Evolutionary conservation across 108 stramenopile genomes (phyloP), one percentile per base, ranked within the genome.

Genomic region (Cyclotella atomus): DNA sequence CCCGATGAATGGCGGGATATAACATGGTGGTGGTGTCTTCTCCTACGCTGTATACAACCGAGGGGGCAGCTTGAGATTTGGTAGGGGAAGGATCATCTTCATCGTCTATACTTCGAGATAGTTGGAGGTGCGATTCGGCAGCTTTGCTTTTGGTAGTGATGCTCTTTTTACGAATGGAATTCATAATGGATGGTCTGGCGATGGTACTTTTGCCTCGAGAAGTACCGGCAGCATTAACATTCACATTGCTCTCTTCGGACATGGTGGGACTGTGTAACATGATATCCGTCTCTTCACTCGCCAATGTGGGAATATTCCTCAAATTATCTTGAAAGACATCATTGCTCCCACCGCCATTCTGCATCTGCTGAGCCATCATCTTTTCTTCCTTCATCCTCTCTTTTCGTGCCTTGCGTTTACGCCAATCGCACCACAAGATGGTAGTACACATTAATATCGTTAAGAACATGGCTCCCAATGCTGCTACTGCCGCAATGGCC

Each of bases 1-100:
- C 50, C 9, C 77, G 70, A 50, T 78, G 63, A 44, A 78, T 67
- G 34, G 63, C 54, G 10, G 77, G 77, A 49, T 66, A 78, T 2
- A 78, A 30, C 57, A 71, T 52, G 57, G 77, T 71, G 70, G 77
- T 78, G 44, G 77, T 78, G 45, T 78, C 77, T 45, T 78, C 77
- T 49, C 77, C 77, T 14, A 71, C 77, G 56, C 62, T 65, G 57
- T 78, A 78, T 24, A 19, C 27, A 24, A 70, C 52, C 15, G 19
- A 14, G 10, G 63, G 62, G 2, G 62, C 50, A 8, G 61, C 20
- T 62, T 62, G 28, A 24, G 34, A 34, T 33, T 43, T 43, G 62
- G 72, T 36, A 0, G 45, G 19, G 35, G 33, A 63, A 8, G 32
- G 2, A n/a, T n/a, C n/a, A 19, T 61, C 49, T 23, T 44, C 46